These are phyloP conservation scores for Lablab purpureus DNA, from an alignment of 306 rosid genomes.

Conservation along the genomic window DNA sequence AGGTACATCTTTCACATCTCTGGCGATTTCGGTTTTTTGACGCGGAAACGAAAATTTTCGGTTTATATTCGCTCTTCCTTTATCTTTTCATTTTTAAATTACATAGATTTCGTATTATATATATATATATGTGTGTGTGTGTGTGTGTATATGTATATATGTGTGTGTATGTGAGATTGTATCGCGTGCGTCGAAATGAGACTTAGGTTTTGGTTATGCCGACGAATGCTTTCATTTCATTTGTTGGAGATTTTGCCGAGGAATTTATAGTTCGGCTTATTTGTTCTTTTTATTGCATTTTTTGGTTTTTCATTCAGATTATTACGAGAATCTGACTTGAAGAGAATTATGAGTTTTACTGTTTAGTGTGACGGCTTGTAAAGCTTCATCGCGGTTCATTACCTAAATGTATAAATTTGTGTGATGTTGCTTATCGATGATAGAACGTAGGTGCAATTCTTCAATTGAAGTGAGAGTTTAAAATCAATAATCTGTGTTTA, in stretches of 20 bases:
- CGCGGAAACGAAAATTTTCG: not conserved
- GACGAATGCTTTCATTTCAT: not conserved
- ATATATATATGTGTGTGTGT: not conserved
- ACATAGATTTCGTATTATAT: not conserved
- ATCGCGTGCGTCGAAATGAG: not conserved
- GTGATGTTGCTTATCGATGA: not conserved
- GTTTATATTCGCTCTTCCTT: not conserved
- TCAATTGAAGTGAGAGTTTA: not conserved
- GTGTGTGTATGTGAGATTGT: not conserved
- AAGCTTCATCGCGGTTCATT: not conserved
- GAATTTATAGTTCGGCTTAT: not conserved
- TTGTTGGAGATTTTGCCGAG: not conserved
- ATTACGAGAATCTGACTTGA: not conserved
- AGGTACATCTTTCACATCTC: constrained; percentile 51
- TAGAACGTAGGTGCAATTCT: not conserved
- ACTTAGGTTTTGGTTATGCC: not conserved
- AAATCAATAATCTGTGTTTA: not conserved
- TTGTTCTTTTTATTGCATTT: not conserved
- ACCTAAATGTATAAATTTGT: not conserved
- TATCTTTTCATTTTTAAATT: not conserved
- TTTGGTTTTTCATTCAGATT: not conserved
- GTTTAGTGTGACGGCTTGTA: not conserved
- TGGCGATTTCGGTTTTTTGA: not conserved
- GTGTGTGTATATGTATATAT: not conserved
- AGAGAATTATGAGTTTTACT: not conserved